Conservation (phyloP, 2,329 filamentous ascomycete species). For the Venturia nashicola region DNA sequence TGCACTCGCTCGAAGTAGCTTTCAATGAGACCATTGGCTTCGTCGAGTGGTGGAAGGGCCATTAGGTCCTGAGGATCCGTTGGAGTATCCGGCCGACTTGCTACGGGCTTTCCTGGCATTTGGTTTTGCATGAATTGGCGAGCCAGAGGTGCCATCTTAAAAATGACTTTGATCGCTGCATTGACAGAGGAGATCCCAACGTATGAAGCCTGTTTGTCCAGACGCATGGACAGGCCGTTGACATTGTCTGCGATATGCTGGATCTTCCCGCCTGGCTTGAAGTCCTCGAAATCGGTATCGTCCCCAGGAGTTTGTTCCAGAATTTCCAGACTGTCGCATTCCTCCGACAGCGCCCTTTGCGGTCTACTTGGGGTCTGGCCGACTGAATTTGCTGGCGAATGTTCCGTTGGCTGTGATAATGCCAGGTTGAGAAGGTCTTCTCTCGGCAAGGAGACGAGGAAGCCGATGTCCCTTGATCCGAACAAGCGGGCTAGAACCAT, state of each 20-base stretch:
- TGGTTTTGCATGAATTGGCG: constrained; percentile 34
- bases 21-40: constrained; percentile 57
- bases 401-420: constrained; percentile 26
- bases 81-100: constrained; percentile 11
- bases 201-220: constrained; percentile 53
- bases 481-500: constrained; percentile 30
- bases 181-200: constrained; percentile 65
- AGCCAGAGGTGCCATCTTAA: constrained; percentile 40
- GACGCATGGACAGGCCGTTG: constrained; percentile 51
- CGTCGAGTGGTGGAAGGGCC: constrained; percentile 43
- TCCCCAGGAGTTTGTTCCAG: constrained; percentile 59
- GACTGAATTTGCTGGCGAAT: neutral
- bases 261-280: constrained; percentile 28
- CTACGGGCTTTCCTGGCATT: constrained; percentile 15
- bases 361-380: neutral
- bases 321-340: constrained; percentile 40
- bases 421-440: constrained; percentile 34
- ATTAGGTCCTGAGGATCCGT: constrained; percentile 28
- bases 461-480: constrained; percentile 28
- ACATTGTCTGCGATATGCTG: constrained; percentile 54
- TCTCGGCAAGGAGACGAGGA: constrained; percentile 25
- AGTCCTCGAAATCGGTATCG: constrained; percentile 51
- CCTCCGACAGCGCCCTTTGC: constrained; percentile 29
- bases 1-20: constrained; percentile 67
- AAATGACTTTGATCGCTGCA: constrained; percentile 60